Percentiles rank a stretch among this genome's conserved stretches.
Conservation (phyloP, 306 rosid genomes). For the Prunus campanulata region DNA sequence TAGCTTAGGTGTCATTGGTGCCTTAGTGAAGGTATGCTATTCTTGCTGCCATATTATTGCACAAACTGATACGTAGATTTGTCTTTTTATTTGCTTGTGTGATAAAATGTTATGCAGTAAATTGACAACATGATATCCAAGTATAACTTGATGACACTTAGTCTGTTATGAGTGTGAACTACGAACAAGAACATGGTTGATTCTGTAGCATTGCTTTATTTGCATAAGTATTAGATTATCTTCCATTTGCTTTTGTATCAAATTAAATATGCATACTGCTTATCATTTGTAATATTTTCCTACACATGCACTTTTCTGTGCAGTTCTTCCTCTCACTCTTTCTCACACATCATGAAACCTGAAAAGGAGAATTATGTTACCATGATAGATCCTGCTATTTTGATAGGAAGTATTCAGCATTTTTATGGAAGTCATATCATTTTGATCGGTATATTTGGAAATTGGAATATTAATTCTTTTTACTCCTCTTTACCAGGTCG, state of each 20-base stretch:
- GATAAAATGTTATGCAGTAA: not conserved
- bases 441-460: not conserved
- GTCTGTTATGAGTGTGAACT: not conserved
- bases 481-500: constrained; percentile 46
- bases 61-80: not conserved
- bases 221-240: not conserved
- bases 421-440: not conserved
- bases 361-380: not conserved
- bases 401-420: not conserved
- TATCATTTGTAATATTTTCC: not conserved
- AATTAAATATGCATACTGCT: not conserved
- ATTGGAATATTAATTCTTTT: constrained; percentile 1
- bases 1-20: constrained; percentile 88
- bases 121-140: not conserved
- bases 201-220: not conserved
- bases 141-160: not conserved
- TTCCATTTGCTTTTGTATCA: not conserved
- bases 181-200: not conserved
- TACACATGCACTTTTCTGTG: not conserved
- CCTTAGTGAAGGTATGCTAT: constrained; percentile 73
- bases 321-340: not conserved
- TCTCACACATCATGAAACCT: not conserved
- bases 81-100: not conserved
- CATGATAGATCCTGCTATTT: not conserved
- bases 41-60: constrained; percentile 3